These are phyloP conservation scores for Aspergillus novofumigatus DNA, from an alignment of 2,329 filamentous ascomycete species.

Conservation along the genomic window DNA sequence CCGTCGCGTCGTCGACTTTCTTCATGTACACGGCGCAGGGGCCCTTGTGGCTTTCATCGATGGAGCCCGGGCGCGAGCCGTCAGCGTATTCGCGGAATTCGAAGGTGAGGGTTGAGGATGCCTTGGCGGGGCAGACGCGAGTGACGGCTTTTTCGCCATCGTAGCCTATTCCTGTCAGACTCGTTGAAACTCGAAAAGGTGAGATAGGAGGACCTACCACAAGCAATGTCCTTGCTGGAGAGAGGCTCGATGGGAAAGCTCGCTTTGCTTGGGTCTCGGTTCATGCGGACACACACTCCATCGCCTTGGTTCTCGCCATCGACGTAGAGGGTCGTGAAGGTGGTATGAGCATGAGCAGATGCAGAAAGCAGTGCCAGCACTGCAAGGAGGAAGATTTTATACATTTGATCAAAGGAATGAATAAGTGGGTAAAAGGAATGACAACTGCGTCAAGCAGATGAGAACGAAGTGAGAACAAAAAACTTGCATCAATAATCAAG, in stretches of 20 bases:
- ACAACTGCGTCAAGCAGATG: not conserved
- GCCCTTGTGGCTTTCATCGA: slow-evolving; percentile 62
- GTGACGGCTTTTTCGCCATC: slow-evolving; percentile 47
- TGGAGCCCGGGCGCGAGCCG: slow-evolving; percentile 49
- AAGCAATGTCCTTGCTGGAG: slow-evolving; percentile 62
- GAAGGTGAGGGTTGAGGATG: slow-evolving; percentile 59
- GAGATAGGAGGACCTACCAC: slow-evolving; percentile 63
- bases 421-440: not conserved
- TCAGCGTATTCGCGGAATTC: slow-evolving; percentile 62
- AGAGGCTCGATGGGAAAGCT: slow-evolving; percentile 58
- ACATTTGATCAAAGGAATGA: not conserved
- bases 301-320: slow-evolving; percentile 63
- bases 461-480: not conserved
- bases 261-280: slow-evolving; percentile 47
- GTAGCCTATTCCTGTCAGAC: slow-evolving; percentile 32
- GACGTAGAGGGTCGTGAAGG: slow-evolving; percentile 62
- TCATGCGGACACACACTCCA: slow-evolving; percentile 68
- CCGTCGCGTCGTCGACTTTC: slow-evolving; percentile 55
- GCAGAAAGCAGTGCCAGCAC: not conserved
- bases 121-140: slow-evolving; percentile 44
- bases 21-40: slow-evolving; percentile 73
- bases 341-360: slow-evolving; percentile 50
- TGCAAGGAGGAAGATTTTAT: not conserved
- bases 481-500: not conserved
- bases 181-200: too few species aligned